Base-by-base conservation (phyloP, 179 eudicot species). In the Pouteria campechiana region DNA sequence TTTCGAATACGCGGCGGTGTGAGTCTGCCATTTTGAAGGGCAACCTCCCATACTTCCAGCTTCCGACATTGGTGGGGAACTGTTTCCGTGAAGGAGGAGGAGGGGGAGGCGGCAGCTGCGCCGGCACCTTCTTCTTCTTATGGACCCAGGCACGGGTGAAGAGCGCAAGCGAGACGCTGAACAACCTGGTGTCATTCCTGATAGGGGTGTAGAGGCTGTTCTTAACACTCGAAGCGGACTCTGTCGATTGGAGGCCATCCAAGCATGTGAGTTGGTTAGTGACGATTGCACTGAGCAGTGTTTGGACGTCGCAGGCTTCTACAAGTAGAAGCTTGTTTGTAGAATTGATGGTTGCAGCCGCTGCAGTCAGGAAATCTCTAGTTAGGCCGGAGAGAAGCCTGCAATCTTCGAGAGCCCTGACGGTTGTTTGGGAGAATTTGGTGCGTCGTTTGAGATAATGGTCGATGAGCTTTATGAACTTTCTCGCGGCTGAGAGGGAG, bases 191-290 rank as follows among this genome's bases (percentile, higher is more conserved):
- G 41, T 76, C 76, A 44, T 64, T 52, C 2, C 65, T 11, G 1
- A 78, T 36, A 0, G 96, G 85, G 0, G 54, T 17, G 14, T 39
- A 44, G 9, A 86, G 27, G 2, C 68, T 83, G 23, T 49, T 52
- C n/a, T 56, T 59, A 1, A 72, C 44, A 3, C 62, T 55, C 72
- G 76, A 65, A 0, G 74, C 41, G 0, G 76, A 52, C 10, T 68
- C 61, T 1, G 70, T 57, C 6, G 54, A 57, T 35, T 68, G 62
- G n/a, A 86, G 56, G 3, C 96, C 93, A 18, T 86, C 93, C 1
- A 74, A 31, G 35, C 96, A 86, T 4, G 96, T 86, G 25, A 76
- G 78, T 3, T 63, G 63, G 48, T 86, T 86, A 3, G 96, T 86
- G 11, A 82, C 34, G 21, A 69, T 61, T 0, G 76, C 93, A 12